These are phyloP conservation scores for Phascolomyces articulosus DNA, from an alignment of 371 early-diverging fungal genomes.

Conservation along the genomic window DNA sequence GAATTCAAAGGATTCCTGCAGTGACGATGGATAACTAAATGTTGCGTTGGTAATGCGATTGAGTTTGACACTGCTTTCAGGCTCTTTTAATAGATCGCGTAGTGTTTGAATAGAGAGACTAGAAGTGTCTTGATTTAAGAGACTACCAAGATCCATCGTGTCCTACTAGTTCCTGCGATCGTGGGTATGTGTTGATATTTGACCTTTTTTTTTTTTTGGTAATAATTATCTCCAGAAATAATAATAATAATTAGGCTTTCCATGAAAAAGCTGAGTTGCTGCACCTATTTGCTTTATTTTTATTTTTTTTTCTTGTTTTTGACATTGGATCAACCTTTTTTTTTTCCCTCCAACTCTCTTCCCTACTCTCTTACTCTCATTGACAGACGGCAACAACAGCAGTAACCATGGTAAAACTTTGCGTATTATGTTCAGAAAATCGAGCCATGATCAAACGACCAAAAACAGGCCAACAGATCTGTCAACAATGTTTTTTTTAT, in stretches of 20 bases:
- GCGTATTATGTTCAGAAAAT: conserved; percentile 53
- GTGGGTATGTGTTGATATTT: no score
- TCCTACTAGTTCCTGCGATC: no score
- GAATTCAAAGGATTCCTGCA: conserved; percentile 28
- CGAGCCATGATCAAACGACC: conserved; percentile 92
- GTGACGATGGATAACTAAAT: conserved; percentile 22
- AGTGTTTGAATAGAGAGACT: conserved; percentile 26
- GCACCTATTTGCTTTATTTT: no score
- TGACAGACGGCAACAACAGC: no score
- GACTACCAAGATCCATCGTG: conserved; percentile 41
- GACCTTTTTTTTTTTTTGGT: no score
- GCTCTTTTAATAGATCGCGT: conserved; percentile 14
- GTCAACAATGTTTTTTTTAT: conserved; percentile 93
- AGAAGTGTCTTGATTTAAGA: conserved; percentile 30
- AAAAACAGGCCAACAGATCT: conserved; percentile 92
- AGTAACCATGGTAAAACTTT: conserved; percentile 58
- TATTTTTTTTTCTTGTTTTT: no score
- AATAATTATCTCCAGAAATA: no score
- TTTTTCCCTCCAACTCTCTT: no score
- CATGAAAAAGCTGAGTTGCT: no score
- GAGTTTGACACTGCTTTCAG: conserved; percentile 22
- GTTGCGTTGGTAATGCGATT: conserved; percentile 28
- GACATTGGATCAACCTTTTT: no score
- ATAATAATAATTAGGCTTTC: no score
- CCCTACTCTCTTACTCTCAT: no score